A percentile compares a stretch with the other conserved stretches of the same genome.
Conservation (phyloP, 805 yeast species). For the Millerozyma miso region DNA sequence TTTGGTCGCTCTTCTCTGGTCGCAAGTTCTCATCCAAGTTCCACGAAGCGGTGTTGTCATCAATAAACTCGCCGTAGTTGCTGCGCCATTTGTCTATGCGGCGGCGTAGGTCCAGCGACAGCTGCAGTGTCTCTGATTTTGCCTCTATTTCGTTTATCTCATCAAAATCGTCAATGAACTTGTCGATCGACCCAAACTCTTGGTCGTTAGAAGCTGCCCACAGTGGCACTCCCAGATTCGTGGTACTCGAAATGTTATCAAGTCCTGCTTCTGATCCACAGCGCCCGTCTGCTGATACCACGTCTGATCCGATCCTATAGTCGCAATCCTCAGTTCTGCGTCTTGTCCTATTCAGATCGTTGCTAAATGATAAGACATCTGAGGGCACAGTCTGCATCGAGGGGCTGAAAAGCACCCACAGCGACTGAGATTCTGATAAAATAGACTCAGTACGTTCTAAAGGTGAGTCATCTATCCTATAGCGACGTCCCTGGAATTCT, state of each 20-base stretch:
- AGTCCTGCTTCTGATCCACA: background rate
- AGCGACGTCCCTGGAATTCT: conserved; percentile 5
- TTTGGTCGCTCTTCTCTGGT: background rate
- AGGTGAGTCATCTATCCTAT: conserved; percentile 8
- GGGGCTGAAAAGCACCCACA: conserved; percentile 28
- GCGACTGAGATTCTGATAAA: conserved; percentile 19
- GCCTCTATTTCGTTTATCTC: background rate
- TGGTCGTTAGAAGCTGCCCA: background rate
- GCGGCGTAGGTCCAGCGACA: conserved; percentile 5
- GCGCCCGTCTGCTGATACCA: background rate
- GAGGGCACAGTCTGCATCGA: conserved; percentile 12
- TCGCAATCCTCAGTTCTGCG: background rate
- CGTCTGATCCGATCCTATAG: background rate
- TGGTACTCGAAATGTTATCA: background rate
- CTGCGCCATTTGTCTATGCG: conserved; percentile 19
- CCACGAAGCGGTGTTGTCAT: conserved; percentile 36
- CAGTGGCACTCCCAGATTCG: background rate
- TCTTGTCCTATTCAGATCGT: conserved; percentile 5
- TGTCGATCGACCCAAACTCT: background rate
- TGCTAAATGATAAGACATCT: conserved; percentile 25
- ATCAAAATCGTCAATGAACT: background rate
- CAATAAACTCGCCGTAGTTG: conserved; percentile 17
- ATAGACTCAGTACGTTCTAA: conserved; percentile 16
- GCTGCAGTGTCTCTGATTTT: background rate
- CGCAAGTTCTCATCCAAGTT: conserved; percentile 25